phyloP scores from a whole-genome alignment of 805 yeast species.

The Priceomyces medius region DNA sequence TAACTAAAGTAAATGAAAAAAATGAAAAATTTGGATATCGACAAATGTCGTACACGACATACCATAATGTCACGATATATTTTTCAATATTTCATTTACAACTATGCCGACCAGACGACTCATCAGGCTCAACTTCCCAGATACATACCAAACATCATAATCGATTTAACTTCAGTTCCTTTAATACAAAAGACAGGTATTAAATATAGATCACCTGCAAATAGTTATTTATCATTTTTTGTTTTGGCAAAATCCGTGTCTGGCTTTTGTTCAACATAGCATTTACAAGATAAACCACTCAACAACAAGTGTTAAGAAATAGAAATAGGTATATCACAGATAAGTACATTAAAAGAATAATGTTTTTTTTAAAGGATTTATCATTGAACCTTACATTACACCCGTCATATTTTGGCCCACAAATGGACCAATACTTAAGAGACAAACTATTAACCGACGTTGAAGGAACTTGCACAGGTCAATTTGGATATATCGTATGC shows the following conservation, averaged over 20 bases:
- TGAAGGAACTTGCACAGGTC: constrained; percentile 98
- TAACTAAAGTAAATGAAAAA: background rate
- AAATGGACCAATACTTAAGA: constrained; percentile 90
- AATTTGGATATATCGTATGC: constrained; percentile 95
- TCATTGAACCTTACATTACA: constrained; percentile 90
- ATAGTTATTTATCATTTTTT: background rate
- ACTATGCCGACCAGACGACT: background rate
- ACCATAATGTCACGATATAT: background rate
- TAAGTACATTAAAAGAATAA: constrained; percentile 10
- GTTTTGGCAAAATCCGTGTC: background rate
- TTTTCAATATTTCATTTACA: constrained; percentile 1
- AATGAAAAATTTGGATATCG: constrained; percentile 2
- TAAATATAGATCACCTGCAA: too few species aligned
- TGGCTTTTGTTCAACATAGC: background rate
- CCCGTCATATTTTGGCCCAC: constrained; percentile 97
- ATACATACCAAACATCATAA: background rate
- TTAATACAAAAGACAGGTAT: too few species aligned
- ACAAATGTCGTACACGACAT: constrained; percentile 8
- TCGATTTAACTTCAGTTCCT: background rate
- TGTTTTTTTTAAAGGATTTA: constrained; percentile 71
- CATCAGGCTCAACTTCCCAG: background rate
- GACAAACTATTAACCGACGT: constrained; percentile 91
- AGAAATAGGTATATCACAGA: background rate
- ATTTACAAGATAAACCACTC: background rate
- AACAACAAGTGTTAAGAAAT: background rate